A percentile compares a stretch with the other conserved stretches of the same genome.
Evolutionary conservation across 2,329 filamentous ascomycete species (phyloP).

Genomic region (Botryosphaeria dothidea): DNA sequence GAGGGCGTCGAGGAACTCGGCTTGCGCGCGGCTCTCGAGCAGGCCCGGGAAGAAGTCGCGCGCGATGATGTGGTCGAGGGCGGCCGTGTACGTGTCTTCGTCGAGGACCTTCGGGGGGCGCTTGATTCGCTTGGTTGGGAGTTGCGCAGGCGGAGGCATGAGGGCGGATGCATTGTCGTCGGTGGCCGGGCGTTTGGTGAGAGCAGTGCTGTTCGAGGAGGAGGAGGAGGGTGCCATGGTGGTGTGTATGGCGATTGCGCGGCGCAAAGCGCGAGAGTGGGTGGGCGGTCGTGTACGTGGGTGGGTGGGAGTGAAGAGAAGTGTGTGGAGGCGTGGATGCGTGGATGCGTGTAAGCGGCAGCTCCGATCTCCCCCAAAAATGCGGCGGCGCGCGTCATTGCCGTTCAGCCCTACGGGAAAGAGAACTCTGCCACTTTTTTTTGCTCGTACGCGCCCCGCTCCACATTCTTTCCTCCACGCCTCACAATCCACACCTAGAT

Average conservation of each 20-base stretch:
- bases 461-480: neutral
- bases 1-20: constrained; percentile 88
- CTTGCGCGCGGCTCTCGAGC: constrained; percentile 79
- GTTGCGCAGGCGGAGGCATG: constrained; percentile 77
- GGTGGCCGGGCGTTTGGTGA: constrained; percentile 63
- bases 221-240: neutral
- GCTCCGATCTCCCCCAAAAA: neutral
- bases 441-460: neutral
- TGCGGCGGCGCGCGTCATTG: neutral
- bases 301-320: neutral
- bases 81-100: constrained; percentile 90
- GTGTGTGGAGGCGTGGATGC: too few relatives aligned
- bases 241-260: neutral
- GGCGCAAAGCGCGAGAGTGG: neutral
- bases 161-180: constrained; percentile 61
- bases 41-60: constrained; percentile 96
- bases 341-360: too few relatives aligned
- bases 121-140: constrained; percentile 84
- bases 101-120: constrained; percentile 84
- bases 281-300: neutral
- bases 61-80: constrained; percentile 89
- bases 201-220: constrained; percentile 50
- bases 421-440: neutral
- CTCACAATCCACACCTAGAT: neutral
- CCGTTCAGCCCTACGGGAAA: neutral